Evolutionary conservation across 225 moss, liverwort and hornwort genomes (phyloP).

Genomic region (Bryum argenteum): DNA sequence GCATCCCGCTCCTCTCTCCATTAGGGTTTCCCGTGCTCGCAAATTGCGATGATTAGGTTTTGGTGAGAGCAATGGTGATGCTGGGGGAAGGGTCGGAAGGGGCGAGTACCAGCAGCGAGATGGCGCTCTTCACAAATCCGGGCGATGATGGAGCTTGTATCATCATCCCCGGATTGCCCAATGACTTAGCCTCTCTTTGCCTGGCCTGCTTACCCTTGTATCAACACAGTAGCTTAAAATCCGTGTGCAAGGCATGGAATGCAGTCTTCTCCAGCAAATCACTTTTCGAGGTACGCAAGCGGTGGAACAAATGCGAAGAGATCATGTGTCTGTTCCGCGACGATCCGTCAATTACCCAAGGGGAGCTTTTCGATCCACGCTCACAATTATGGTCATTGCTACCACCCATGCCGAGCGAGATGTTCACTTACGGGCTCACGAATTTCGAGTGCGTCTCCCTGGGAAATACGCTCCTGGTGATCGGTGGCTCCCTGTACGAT

Average conservation of each 20-base stretch:
- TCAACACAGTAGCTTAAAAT: constrained; percentile 53
- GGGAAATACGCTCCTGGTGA: constrained; percentile 50
- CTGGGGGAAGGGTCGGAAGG: too few relatives aligned
- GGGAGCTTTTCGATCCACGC: constrained; percentile 67
- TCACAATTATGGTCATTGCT: constrained; percentile 61
- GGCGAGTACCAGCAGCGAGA: too few relatives aligned
- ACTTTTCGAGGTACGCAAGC: constrained; percentile 52
- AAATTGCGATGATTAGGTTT: too few relatives aligned
- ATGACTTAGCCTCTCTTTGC: constrained; percentile 65
- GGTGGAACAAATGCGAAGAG: constrained; percentile 61
- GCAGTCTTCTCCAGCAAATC: constrained; percentile 43
- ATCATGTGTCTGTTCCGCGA: constrained; percentile 68
- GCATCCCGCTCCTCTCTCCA: too few relatives aligned
- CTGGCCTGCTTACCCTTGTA: constrained; percentile 61
- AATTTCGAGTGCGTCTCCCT: constrained; percentile 70
- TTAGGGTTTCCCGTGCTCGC: too few relatives aligned
- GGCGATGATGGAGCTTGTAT: constrained; percentile 35
- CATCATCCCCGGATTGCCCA: constrained; percentile 68
- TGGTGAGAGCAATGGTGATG: too few relatives aligned
- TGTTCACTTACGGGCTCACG: constrained; percentile 71
- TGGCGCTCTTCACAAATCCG: too few relatives aligned
- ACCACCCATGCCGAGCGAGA: constrained; percentile 71
- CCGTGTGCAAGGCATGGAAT: constrained; percentile 67
- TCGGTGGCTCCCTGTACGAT: constrained; percentile 66
- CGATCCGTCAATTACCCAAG: constrained; percentile 68